Percentiles rank a stretch among this genome's conserved stretches.
phyloP scores from a whole-genome alignment of 1,284 basidiomycete species.

The Leccinum fallax region DNA sequence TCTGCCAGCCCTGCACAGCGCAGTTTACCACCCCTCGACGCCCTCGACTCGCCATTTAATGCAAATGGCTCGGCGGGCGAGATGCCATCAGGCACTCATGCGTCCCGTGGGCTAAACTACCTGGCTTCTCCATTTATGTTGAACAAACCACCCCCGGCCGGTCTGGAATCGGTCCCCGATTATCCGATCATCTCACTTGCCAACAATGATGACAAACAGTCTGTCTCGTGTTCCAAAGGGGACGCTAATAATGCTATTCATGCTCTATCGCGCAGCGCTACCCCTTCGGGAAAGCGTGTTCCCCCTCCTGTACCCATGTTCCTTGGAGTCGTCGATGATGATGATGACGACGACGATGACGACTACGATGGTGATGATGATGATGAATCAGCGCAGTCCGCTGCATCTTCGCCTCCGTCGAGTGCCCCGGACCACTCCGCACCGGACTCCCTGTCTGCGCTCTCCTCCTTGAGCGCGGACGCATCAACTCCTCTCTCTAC shows the following conservation, averaged over 20 bases:
- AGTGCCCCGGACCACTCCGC: conserved; percentile 4
- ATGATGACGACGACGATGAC: background rate
- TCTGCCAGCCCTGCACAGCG: conserved; percentile 1
- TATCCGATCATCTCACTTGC: background rate
- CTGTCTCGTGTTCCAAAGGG: background rate
- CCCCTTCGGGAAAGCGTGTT: conserved; percentile 6
- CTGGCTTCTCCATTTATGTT: conserved; percentile 21
- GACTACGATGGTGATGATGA: background rate
- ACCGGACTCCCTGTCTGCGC: conserved; percentile 2
- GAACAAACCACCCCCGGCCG: conserved; percentile 3
- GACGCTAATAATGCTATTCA: background rate
- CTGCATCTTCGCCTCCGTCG: conserved; percentile 9
- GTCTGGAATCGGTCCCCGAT: background rate
- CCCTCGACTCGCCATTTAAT: conserved; percentile 11
- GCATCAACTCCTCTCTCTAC: conserved; percentile 11
- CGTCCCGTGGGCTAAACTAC: conserved; percentile 10
- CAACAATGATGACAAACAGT: conserved; percentile 7
- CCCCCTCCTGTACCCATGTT: conserved; percentile 2
- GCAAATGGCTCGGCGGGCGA: conserved; percentile 12
- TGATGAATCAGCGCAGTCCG: conserved; percentile 8
- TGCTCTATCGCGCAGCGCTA: background rate
- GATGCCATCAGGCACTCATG: background rate
- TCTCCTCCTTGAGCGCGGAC: background rate
- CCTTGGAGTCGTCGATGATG: background rate
- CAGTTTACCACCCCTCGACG: conserved; percentile 15